phyloP scores from a whole-genome alignment of 176 grass and related monocot genomes.

The Urochloa ruziziensis region DNA sequence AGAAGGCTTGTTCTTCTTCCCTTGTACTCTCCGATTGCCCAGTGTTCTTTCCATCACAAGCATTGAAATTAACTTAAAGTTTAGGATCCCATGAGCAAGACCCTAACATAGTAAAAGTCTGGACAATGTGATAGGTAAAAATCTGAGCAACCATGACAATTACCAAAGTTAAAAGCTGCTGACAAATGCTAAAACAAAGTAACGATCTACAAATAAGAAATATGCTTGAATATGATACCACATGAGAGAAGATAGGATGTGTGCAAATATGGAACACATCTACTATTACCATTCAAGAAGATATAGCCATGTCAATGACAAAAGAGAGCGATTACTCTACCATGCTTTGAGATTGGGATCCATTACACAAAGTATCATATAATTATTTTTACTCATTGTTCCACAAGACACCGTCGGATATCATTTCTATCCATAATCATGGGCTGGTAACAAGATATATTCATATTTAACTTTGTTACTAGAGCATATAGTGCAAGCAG shows the following conservation, averaged over 20 bases:
- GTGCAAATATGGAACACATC: constrained; percentile 12
- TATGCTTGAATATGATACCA: background rate
- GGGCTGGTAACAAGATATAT: background rate
- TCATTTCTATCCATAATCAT: background rate
- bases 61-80: constrained; percentile 3
- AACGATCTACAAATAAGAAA: background rate
- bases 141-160: background rate
- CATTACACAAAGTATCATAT: constrained; percentile 3
- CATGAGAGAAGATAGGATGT: background rate
- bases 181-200: background rate
- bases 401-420: background rate
- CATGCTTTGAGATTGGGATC: background rate
- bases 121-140: background rate
- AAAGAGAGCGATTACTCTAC: background rate
- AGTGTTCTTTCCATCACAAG: background rate
- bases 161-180: background rate
- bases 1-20: background rate
- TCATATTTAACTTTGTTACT: background rate
- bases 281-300: constrained; percentile 23
- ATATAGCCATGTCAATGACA: background rate
- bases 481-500: background rate
- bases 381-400: background rate
- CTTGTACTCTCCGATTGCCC: constrained; percentile 4
- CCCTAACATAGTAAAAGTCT: background rate
- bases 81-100: background rate